These are phyloP conservation scores for Camellia granthamiana DNA, from an alignment of 148 eudicot species.

Conservation along the genomic window DNA sequence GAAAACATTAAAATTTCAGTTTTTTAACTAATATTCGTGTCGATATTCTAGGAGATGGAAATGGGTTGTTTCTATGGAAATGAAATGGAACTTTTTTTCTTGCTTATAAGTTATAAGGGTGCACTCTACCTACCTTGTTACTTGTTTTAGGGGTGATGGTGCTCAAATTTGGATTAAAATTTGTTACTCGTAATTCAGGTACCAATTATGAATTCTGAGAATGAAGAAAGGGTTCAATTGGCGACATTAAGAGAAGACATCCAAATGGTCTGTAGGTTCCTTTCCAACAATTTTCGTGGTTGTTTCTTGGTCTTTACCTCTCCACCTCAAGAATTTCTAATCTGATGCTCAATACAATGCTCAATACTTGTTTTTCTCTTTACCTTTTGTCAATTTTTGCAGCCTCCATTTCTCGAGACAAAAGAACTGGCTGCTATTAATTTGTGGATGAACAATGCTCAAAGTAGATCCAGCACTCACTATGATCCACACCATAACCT, in stretches of 20 bases:
- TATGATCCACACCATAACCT: constrained; percentile 97
- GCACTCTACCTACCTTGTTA: not conserved
- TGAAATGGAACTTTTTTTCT: too few species aligned
- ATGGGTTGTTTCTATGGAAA: too few species aligned
- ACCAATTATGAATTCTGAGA: constrained; percentile 65
- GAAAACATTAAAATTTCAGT: too few species aligned
- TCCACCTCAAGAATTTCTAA: constrained; percentile 9
- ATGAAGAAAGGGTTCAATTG: constrained; percentile 67
- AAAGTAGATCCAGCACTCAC: constrained; percentile 84
- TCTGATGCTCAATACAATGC: not conserved
- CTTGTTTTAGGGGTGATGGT: not conserved
- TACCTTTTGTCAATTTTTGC: constrained; percentile 20
- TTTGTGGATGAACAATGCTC: constrained; percentile 89
- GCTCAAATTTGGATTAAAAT: not conserved
- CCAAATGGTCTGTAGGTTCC: constrained; percentile 43
- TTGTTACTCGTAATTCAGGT: constrained; percentile 45
- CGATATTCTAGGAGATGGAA: too few species aligned
- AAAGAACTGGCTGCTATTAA: constrained; percentile 63
- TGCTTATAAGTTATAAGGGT: not conserved
- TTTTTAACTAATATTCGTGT: too few species aligned
- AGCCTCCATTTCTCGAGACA: constrained; percentile 68
- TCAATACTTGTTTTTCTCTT: not conserved
- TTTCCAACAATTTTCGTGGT: not conserved
- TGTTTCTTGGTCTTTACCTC: constrained; percentile 2
- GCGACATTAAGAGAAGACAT: constrained; percentile 63